Percentiles rank a stretch among this genome's conserved stretches.
phyloP scores from a whole-genome alignment of 257 asterid genomes.

The Solanum arcanum region DNA sequence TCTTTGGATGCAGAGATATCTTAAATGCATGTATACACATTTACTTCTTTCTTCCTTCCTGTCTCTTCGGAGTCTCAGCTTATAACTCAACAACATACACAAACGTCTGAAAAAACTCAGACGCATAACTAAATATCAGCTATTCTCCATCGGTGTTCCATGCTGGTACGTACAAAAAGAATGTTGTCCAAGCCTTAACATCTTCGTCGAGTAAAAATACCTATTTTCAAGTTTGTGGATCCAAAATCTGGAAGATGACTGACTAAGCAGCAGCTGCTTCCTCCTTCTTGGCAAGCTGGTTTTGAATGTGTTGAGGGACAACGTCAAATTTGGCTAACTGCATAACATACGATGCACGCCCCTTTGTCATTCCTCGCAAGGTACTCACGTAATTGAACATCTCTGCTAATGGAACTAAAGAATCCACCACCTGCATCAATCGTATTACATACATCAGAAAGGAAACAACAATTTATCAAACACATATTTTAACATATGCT shows the following conservation, averaged over 20 bases:
- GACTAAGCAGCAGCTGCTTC: slow-evolving; percentile 60
- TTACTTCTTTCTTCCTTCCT: background rate
- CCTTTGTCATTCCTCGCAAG: slow-evolving; percentile 90
- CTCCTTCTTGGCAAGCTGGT: slow-evolving; percentile 70
- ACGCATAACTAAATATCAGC: background rate
- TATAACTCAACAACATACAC: background rate
- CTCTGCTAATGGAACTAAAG: slow-evolving; percentile 89
- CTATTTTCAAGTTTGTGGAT: background rate
- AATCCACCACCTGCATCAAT: slow-evolving; percentile 68
- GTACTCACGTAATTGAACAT: slow-evolving; percentile 97
- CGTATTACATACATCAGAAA: background rate
- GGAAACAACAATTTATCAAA: background rate
- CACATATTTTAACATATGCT: background rate
- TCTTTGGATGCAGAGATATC: background rate
- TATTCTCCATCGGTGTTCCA: background rate
- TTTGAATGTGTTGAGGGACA: slow-evolving; percentile 95
- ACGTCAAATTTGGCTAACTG: slow-evolving; percentile 92
- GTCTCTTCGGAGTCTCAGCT: background rate
- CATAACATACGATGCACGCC: slow-evolving; percentile 94
- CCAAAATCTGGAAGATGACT: background rate
- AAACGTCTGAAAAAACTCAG: background rate
- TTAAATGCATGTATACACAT: background rate
- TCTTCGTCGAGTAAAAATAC: background rate
- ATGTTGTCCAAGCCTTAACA: background rate
- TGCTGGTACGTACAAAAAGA: background rate